These are phyloP conservation scores for Apophysomyces variabilis DNA, from an alignment of 371 early-diverging fungal species.

Conservation along the genomic window DNA sequence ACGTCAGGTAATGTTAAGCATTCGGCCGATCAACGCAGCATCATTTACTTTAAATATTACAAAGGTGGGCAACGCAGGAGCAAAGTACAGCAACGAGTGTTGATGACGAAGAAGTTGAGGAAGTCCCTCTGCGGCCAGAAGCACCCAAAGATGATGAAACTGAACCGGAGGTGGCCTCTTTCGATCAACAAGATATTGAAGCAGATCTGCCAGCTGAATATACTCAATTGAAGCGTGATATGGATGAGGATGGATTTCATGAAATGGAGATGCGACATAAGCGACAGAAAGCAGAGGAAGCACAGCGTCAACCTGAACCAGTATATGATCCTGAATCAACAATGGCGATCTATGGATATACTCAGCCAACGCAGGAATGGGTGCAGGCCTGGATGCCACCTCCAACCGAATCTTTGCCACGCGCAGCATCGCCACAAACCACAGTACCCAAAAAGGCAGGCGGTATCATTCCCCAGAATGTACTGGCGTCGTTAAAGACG, in stretches of 20 bases:
- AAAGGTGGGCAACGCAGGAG: constrained; percentile 85
- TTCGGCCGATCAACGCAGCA: neutral
- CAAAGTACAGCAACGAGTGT: constrained; percentile 70
- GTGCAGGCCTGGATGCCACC: constrained; percentile 11
- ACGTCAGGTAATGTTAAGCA: constrained; percentile 37
- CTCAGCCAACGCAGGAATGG: constrained; percentile 3
- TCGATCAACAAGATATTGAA: constrained; percentile 56
- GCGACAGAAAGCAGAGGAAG: constrained; percentile 43
- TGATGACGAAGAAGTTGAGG: constrained; percentile 34
- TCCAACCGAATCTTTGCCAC: constrained; percentile 19
- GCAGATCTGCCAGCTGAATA: constrained; percentile 69
- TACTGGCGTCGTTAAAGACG: constrained; percentile 35
- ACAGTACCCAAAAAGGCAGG: constrained; percentile 21
- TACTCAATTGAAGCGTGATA: constrained; percentile 38
- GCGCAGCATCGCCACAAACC: constrained; percentile 11
- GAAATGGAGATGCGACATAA: constrained; percentile 44
- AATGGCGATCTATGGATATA: constrained; percentile 32
- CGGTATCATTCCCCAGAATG: constrained; percentile 47
- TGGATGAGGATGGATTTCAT: constrained; percentile 43
- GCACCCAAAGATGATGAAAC: constrained; percentile 23
- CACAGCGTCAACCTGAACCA: constrained; percentile 12
- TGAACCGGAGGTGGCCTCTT: constrained; percentile 44
- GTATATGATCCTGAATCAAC: constrained; percentile 28
- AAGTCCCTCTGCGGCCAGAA: neutral
- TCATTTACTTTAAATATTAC: neutral